These are phyloP conservation scores for Tolypocladium tropicale DNA, from an alignment of 2,329 filamentous ascomycete species.

Conservation along the genomic window DNA sequence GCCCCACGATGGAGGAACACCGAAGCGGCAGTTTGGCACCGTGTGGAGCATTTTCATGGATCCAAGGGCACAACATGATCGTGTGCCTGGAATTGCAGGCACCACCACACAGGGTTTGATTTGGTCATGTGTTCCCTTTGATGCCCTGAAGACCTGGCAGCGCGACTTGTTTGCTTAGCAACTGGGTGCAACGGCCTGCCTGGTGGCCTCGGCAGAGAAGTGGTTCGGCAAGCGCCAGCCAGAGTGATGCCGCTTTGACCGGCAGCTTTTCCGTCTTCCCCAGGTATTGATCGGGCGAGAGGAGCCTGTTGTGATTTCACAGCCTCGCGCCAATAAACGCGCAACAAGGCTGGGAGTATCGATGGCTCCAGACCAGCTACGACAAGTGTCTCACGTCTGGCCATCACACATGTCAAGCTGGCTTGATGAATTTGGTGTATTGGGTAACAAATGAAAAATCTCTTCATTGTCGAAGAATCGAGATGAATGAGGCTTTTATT, in stretches of 20 bases:
- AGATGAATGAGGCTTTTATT: conserved; percentile 32
- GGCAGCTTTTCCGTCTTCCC: not conserved
- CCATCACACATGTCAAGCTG: not conserved
- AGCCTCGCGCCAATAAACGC: not conserved
- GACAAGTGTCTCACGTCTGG: not conserved
- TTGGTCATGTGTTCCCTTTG: conserved; percentile 1
- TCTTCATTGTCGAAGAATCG: conserved; percentile 22
- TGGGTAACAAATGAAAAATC: conserved; percentile 15
- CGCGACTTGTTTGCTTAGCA: not conserved
- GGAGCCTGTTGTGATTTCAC: not conserved
- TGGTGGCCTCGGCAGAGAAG: not conserved
- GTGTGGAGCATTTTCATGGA: conserved; percentile 14
- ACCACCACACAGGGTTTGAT: conserved; percentile 3
- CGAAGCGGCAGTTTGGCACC: conserved; percentile 18
- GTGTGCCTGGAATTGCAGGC: conserved; percentile 19
- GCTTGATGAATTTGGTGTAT: not conserved
- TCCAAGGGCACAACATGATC: conserved; percentile 4
- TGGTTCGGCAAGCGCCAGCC: not conserved
- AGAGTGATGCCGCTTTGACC: not conserved
- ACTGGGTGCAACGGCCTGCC: not conserved
- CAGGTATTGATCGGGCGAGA: not conserved
- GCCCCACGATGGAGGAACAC: not conserved
- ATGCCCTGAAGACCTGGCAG: not conserved
- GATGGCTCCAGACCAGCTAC: not conserved
- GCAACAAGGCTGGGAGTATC: not conserved